Evolutionary conservation across 164 flowering plant genomes (phyloP), one percentile per base, ranked within the genome.

Genomic region (Tetracentron sinense): DNA sequence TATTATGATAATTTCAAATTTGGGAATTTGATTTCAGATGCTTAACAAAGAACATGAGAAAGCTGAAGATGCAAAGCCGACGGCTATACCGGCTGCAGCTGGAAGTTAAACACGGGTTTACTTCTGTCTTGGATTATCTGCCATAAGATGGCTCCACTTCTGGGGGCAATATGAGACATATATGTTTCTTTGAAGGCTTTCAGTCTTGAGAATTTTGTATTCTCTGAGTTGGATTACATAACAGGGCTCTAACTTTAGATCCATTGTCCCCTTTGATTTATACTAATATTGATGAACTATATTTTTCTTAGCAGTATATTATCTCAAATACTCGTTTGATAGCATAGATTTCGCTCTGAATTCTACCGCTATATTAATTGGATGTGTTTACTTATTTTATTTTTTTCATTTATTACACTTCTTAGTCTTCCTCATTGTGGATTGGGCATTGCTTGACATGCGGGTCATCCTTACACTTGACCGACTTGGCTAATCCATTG

Each of bases 41-140:
- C 85, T 92, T 11, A 92, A 92, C 87, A 92, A 87, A 75, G 97
- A 92, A 63, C 97, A 92, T 50, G 97, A 92, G 74, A 84, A 87
- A 66, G 94, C 92, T 12, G 97, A 92, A 75, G 97, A 92, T 60
- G 75, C 90, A 25, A 89, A 87, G 76, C 89, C 94, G 25, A 71
- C 76, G 2, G 68, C 85, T 0, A 79, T 85, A 44, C 85, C 96
- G 22, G 59, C 84, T 58, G 80, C 69, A 15, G 72, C 78, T 48
- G 84, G 84, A 69, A 86, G 84, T 77, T 90, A 63, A 74, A 60
- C 56, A 49, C 3, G 12, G 46, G 22, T 30, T 42, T 21, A 48
- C 17, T n/a, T n/a, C 17, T 33, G 31, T 48, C 25, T 31, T 50
- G 47, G 47, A 57, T 42, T 27, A 58, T 47, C 46, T 28, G 44